phyloP scores from a whole-genome alignment of 2,329 filamentous ascomycete species.

The Clarireedia paspali region DNA sequence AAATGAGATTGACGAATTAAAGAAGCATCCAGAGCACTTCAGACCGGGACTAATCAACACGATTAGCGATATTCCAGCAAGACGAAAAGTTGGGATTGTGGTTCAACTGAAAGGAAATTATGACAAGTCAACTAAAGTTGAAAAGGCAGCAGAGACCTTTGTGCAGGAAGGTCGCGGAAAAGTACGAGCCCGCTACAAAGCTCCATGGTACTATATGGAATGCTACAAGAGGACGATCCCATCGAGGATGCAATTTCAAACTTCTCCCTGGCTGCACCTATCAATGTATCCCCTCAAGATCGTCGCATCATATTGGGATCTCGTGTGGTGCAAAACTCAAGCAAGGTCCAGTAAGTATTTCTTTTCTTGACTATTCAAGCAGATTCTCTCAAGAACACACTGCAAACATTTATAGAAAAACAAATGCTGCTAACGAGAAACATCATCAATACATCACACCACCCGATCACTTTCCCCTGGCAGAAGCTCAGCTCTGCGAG shows the following conservation, averaged over 20 bases:
- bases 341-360: slow-evolving; percentile 16
- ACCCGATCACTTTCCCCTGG: slow-evolving; percentile 23
- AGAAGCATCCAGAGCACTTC: too few relatives aligned
- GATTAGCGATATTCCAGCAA: too few relatives aligned
- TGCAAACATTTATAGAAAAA: too few relatives aligned
- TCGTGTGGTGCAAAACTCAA: slow-evolving; percentile 21
- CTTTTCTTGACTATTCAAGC: neutral
- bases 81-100: too few relatives aligned
- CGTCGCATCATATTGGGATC: slow-evolving; percentile 27
- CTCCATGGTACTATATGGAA: slow-evolving; percentile 32
- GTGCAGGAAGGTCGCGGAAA: slow-evolving; percentile 20
- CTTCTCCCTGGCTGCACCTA: neutral
- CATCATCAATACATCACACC: slow-evolving; percentile 19
- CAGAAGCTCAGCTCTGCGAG: slow-evolving; percentile 7
- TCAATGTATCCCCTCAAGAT: slow-evolving; percentile 22
- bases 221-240: slow-evolving; percentile 10
- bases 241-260: neutral
- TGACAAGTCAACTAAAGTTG: slow-evolving; percentile 11
- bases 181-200: slow-evolving; percentile 32
- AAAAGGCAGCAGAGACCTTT: slow-evolving; percentile 23
- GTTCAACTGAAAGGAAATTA: slow-evolving; percentile 15
- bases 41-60: too few relatives aligned
- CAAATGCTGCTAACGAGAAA: too few relatives aligned
- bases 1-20: slow-evolving; percentile 12
- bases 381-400: too few relatives aligned